phyloP scores from a whole-genome alignment of 1,284 basidiomycete species.

The Tilletia setariae region DNA sequence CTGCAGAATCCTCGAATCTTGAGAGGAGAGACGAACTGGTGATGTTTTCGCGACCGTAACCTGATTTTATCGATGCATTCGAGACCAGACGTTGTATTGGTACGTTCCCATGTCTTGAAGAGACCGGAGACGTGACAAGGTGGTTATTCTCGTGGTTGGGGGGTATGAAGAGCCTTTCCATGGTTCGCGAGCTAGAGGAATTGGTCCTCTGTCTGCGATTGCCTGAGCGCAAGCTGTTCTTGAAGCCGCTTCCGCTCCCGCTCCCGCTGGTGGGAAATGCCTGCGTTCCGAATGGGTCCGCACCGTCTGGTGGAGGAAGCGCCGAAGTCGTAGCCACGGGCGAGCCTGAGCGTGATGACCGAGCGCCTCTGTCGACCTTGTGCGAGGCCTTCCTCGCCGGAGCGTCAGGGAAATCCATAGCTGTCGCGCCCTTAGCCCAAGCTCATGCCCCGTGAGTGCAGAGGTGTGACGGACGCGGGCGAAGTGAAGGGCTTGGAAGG shows the following conservation, averaged over 20 bases:
- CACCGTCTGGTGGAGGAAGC: not conserved
- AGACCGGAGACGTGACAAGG: not conserved
- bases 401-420: not conserved
- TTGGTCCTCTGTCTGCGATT: not conserved
- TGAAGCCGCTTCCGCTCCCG: constrained; percentile 8
- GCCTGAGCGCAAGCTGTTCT: not conserved
- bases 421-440: not conserved
- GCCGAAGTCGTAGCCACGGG: not conserved
- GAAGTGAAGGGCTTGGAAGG: too few species aligned
- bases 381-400: constrained; percentile 3
- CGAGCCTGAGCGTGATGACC: constrained; percentile 7
- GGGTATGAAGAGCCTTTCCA: constrained; percentile 1
- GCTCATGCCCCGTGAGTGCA: too few species aligned
- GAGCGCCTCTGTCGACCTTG: not conserved
- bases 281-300: not conserved
- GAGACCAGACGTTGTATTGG: constrained; percentile 1
- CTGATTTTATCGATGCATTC: not conserved
- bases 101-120: not conserved
- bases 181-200: not conserved
- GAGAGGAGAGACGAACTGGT: not conserved
- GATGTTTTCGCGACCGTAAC: not conserved
- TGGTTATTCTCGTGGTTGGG: not conserved
- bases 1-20: not conserved
- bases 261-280: not conserved
- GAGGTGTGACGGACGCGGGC: too few species aligned